phyloP scores from a whole-genome alignment of 176 grass and related monocot genomes.

The Rhynchospora breviuscula region DNA sequence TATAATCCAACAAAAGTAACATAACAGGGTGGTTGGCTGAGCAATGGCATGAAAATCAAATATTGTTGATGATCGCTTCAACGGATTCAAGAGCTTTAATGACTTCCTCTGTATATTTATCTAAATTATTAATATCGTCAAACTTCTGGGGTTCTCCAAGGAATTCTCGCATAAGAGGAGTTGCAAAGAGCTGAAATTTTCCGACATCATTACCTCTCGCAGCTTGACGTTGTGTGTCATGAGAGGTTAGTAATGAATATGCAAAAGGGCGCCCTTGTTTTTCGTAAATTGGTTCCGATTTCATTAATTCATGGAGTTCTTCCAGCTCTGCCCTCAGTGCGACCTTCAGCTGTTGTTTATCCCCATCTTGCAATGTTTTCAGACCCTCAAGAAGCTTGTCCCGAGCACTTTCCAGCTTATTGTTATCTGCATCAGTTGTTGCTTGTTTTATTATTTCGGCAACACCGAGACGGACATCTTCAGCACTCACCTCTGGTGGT shows the following conservation, averaged over 20 bases:
- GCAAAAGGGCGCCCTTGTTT: background rate
- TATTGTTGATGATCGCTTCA: background rate
- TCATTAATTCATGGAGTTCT: background rate
- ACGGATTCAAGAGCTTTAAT: background rate
- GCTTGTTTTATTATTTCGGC: background rate
- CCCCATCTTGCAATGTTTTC: background rate
- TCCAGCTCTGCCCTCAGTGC: background rate
- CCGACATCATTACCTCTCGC: background rate
- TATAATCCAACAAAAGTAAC: background rate
- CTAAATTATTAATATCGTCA: background rate
- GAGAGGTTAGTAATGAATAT: background rate
- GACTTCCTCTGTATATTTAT: background rate
- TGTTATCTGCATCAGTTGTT: background rate
- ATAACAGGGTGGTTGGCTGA: background rate
- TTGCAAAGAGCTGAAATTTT: background rate
- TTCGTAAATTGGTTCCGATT: background rate
- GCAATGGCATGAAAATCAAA: background rate
- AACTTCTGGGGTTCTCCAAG: background rate
- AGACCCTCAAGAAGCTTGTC: conserved; percentile 9
- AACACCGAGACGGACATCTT: background rate
- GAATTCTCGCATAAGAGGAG: background rate
- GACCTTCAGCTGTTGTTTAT: background rate
- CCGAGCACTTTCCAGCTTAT: background rate
- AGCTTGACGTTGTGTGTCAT: background rate
- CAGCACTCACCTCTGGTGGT: conserved; percentile 5